phyloP scores from a whole-genome alignment of 2,329 filamentous ascomycete genomes.

The Dryadomyces quercus-mongolicae region DNA sequence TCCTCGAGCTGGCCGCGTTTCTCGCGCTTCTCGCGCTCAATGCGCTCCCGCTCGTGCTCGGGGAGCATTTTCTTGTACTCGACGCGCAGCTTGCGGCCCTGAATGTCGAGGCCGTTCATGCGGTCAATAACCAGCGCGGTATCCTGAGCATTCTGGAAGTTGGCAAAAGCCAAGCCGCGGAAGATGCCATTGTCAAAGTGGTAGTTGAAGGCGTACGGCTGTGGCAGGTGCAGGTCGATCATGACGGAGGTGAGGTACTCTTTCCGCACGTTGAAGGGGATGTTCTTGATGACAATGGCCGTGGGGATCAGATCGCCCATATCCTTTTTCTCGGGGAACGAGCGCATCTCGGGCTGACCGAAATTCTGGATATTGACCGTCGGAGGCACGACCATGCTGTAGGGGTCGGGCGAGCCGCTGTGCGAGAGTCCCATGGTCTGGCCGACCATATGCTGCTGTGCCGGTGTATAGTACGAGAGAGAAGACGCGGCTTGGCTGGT shows the following conservation, averaged over 20 bases:
- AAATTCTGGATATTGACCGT: conserved; percentile 26
- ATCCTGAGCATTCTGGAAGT: conserved; percentile 92
- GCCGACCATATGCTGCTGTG: conserved; percentile 10
- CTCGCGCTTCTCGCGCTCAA: conserved; percentile 94
- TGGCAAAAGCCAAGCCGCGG: conserved; percentile 89
- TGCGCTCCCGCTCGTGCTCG: conserved; percentile 83
- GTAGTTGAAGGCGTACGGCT: conserved; percentile 98
- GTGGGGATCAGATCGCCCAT: conserved; percentile 91
- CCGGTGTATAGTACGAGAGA: conserved; percentile 8
- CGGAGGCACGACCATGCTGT: conserved; percentile 17
- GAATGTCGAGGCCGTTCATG: conserved; percentile 92
- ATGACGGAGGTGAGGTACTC: conserved; percentile 88
- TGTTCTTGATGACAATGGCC: conserved; percentile 98
- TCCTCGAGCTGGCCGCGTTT: conserved; percentile 92
- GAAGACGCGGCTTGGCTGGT: conserved; percentile 6
- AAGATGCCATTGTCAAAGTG: conserved; percentile 99
- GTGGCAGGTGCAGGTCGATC: conserved; percentile 83
- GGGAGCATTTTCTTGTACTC: conserved; percentile 99
- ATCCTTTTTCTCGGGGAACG: conserved; percentile 32
- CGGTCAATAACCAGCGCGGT: conserved; percentile 84
- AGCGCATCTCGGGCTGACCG: conserved; percentile 24
- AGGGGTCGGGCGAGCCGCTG: conserved; percentile 28
- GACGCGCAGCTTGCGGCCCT: conserved; percentile 85
- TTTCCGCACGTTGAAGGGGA: conserved; percentile 96
- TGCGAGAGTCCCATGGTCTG: conserved; percentile 21